A percentile compares a stretch with the other conserved stretches of the same genome.
These are phyloP conservation scores for Nicotiana rustica DNA, from an alignment of 305 asterid species.

Conservation along the genomic window DNA sequence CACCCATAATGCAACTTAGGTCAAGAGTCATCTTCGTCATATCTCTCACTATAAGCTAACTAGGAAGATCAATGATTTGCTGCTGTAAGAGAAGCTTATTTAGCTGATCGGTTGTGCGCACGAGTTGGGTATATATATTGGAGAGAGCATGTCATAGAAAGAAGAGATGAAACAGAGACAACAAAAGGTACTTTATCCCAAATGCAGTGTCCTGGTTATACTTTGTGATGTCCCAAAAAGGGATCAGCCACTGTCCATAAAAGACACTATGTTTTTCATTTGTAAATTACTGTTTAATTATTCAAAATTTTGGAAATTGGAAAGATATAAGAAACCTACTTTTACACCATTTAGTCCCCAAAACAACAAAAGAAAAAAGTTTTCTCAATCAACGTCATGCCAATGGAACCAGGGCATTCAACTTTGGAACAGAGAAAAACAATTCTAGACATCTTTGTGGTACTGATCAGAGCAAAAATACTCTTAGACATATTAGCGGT, in stretches of 20 bases:
- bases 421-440: neutral
- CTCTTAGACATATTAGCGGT: neutral
- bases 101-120: too few relatives aligned
- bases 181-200: neutral
- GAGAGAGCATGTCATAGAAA: neutral
- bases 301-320: neutral
- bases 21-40: neutral
- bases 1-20: neutral
- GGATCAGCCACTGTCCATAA: neutral
- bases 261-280: neutral
- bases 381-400: neutral
- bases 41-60: neutral
- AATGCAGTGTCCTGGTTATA: neutral
- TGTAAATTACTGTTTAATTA: neutral
- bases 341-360: neutral
- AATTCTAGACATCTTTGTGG: neutral
- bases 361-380: neutral
- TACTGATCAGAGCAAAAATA: neutral
- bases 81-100: neutral
- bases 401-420: neutral
- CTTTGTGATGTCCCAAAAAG: neutral
- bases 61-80: neutral
- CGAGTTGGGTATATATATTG: too few relatives aligned
- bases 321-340: neutral
- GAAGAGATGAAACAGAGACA: neutral